Conservation (phyloP, 2,329 filamentous ascomycete genomes). For the Colletotrichum sp. region DNA sequence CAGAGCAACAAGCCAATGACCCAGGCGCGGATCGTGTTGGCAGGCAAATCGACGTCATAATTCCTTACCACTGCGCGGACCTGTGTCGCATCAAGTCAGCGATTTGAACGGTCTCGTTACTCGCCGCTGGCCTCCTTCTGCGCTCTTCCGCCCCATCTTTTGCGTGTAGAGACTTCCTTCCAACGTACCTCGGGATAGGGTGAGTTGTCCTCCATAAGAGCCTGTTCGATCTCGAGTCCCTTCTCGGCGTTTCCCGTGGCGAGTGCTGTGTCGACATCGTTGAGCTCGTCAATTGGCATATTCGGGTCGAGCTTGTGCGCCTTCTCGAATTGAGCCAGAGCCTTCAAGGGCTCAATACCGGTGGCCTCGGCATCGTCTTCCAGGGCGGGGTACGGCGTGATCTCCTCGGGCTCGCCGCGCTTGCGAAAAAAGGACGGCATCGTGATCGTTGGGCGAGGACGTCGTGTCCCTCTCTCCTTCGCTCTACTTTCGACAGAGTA, state of each 20-base stretch:
- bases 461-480: constrained; percentile 5
- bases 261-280: constrained; percentile 64
- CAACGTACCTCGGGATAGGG: constrained; percentile 66
- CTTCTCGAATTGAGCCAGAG: constrained; percentile 61
- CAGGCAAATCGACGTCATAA: constrained; percentile 67
- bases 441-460: constrained; percentile 25
- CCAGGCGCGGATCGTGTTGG: constrained; percentile 70
- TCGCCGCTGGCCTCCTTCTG: not conserved
- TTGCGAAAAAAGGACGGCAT: constrained; percentile 46
- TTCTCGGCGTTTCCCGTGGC: constrained; percentile 58
- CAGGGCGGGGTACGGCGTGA: constrained; percentile 45
- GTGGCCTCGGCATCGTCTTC: constrained; percentile 41
- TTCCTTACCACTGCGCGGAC: constrained; percentile 70
- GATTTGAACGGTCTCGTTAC: not conserved
- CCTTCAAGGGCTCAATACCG: constrained; percentile 45
- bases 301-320: constrained; percentile 69
- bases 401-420: constrained; percentile 49
- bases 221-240: constrained; percentile 61
- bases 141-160: not conserved
- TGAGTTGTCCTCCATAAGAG: constrained; percentile 66
- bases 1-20: constrained; percentile 64
- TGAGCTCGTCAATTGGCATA: constrained; percentile 64
- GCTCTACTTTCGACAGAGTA: constrained; percentile 12
- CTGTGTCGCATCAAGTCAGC: constrained; percentile 33
- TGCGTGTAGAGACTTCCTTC: not conserved